phyloP scores from a whole-genome alignment of 164 flowering plant species.

The Protea cynaroides region DNA sequence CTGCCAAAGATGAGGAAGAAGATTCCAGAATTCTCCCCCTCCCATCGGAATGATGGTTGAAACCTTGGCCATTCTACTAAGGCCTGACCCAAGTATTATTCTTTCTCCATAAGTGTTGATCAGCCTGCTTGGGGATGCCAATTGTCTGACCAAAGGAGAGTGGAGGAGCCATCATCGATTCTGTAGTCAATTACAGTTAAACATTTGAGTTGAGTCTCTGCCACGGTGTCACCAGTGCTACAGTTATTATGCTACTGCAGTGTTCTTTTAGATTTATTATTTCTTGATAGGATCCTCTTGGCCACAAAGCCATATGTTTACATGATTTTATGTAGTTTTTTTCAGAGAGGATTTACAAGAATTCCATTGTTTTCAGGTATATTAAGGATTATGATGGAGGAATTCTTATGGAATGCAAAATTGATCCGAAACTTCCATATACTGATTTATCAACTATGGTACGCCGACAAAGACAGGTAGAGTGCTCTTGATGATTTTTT shows the following conservation, averaged over 20 bases:
- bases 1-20: no score
- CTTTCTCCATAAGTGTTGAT: neutral
- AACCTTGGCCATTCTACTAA: no score
- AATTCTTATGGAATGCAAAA: slow-evolving; percentile 94
- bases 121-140: no score
- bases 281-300: neutral
- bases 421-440: slow-evolving; percentile 96
- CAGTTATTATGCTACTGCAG: neutral
- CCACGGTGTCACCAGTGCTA: no score
- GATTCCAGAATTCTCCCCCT: no score
- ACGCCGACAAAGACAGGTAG: slow-evolving; percentile 84
- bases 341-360: neutral
- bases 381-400: slow-evolving; percentile 99
- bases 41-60: no score
- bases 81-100: no score
- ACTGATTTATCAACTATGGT: slow-evolving; percentile 93
- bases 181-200: neutral
- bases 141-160: no score
- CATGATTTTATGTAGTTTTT: neutral
- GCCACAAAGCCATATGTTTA: neutral
- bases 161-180: no score
- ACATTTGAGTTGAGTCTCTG: neutral
- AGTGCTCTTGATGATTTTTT: neutral
- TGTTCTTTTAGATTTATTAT: neutral
- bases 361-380: slow-evolving; percentile 42